These are phyloP conservation scores for Sordariomycetes sp. DNA, from an alignment of 2,329 filamentous ascomycete species.

Conservation along the genomic window DNA sequence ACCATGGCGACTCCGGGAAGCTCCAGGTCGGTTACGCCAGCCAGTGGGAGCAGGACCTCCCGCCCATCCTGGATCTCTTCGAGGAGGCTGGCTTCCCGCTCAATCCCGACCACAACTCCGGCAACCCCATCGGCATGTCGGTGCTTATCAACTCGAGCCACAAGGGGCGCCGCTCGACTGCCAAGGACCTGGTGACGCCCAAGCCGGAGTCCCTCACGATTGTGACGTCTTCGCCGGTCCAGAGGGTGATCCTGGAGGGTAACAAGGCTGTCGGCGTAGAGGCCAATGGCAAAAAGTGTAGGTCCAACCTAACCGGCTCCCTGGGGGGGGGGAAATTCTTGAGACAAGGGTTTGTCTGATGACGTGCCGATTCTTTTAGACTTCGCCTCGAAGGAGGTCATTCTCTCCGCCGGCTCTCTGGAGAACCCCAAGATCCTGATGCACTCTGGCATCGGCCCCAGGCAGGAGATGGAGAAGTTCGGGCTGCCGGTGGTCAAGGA, in stretches of 20 bases:
- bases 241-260: slow-evolving; percentile 29
- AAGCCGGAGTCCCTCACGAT: slow-evolving; percentile 37
- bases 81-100: slow-evolving; percentile 30
- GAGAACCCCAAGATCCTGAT: slow-evolving; percentile 28
- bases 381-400: slow-evolving; percentile 24
- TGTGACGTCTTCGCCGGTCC: slow-evolving; percentile 31
- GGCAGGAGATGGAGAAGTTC: slow-evolving; percentile 16
- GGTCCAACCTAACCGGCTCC: slow-evolving; percentile 19
- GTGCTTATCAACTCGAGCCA: slow-evolving; percentile 33
- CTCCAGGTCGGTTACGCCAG: slow-evolving; percentile 29
- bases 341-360: not conserved
- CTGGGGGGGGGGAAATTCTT: too few species aligned
- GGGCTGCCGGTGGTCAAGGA: slow-evolving; percentile 20
- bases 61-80: slow-evolving; percentile 29
- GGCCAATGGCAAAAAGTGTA: slow-evolving; percentile 19
- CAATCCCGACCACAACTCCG: slow-evolving; percentile 44
- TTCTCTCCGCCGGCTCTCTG: slow-evolving; percentile 26
- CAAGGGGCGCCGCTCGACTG: slow-evolving; percentile 33
- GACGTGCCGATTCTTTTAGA: slow-evolving; percentile 9
- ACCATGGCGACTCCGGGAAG: slow-evolving; percentile 8
- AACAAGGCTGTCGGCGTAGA: slow-evolving; percentile 30
- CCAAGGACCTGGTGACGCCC: slow-evolving; percentile 30
- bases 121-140: slow-evolving; percentile 42
- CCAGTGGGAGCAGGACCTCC: slow-evolving; percentile 25
- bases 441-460: slow-evolving; percentile 26